Conservation (phyloP, 352 stramenopile species). For the Nothophytophthora sp. region DNA sequence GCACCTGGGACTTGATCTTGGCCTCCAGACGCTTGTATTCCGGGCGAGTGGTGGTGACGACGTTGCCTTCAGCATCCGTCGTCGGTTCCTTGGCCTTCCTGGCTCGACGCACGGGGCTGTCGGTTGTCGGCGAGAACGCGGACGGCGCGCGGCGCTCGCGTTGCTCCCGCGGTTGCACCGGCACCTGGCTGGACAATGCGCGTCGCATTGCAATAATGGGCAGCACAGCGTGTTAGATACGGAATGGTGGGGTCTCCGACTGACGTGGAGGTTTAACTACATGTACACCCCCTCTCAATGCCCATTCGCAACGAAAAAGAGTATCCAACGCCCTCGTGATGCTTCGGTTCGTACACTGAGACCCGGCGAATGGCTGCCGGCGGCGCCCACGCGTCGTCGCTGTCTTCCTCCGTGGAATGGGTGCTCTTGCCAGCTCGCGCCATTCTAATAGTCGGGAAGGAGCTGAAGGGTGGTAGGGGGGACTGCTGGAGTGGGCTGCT, state of each 20-base stretch:
- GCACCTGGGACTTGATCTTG: conserved; percentile 42
- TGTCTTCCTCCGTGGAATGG: conserved; percentile 10
- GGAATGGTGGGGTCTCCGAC: no score
- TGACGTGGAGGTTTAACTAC: no score
- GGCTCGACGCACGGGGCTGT: conserved; percentile 16
- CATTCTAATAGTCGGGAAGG: conserved; percentile 17
- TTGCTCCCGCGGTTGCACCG: conserved; percentile 23
- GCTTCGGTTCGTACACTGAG: conserved; percentile 40
- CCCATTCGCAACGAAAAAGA: neutral
- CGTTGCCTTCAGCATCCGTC: conserved; percentile 5
- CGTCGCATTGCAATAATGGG: conserved; percentile 1
- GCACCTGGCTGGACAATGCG: conserved; percentile 19
- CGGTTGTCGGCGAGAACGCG: conserved; percentile 26
- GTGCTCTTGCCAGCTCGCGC: conserved; percentile 30
- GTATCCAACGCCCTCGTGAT: conserved; percentile 17
- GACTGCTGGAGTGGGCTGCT: conserved; percentile 1
- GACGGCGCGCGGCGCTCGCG: conserved; percentile 26
- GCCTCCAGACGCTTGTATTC: conserved; percentile 33
- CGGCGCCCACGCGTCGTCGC: conserved; percentile 25
- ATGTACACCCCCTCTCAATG: no score
- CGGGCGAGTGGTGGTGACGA: conserved; percentile 16
- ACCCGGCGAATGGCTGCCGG: conserved; percentile 24
- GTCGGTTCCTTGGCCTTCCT: conserved; percentile 25
- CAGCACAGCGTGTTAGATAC: neutral
- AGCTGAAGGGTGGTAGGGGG: neutral